Base-by-base conservation (phyloP, 2,329 filamentous ascomycete genomes). In the Calycina herbarum region DNA sequence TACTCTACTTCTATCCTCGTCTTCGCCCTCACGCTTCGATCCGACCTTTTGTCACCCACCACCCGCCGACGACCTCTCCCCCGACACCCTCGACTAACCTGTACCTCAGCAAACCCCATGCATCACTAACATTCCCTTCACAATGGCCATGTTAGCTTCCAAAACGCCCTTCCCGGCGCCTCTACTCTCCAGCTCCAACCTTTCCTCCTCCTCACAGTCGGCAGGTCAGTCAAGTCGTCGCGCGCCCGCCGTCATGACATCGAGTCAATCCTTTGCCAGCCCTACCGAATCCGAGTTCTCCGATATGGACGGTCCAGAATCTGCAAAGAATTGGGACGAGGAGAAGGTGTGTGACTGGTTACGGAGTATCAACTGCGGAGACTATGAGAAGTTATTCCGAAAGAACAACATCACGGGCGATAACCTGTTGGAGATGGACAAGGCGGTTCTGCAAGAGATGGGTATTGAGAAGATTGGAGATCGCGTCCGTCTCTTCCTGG, bases 381-480 rank as follows among this genome's bases (percentile, higher is more conserved):
- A 98, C 76, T 98, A 99, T 79, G 93, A 97, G 76, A 89, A 91
- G 74, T 79, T 97, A 31, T 97, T 97, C 79, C 80, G 91, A 79
- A 89, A 89, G 76, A 97, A 99, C 78, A 92, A 98, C 78, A 97
- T 99, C 82, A 99, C 95, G 76, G 95, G 95, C 74, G 93, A 97
- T 80, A 97, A 96, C 76, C 83, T 99, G 57, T 85, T 99, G 72
- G 95, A 99, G 79, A 94, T 97, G 84, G 95, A 99, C 79, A 96
- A 97, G 82, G 90, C 93, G 64, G 93, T 96, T 51, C 84, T 99
- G 69, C 96, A 97, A 78, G 95, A 99, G 78, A 96, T 99, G 87
- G 95, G 95, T 56, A 94, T 99, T 72, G 96, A 97, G 72, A 99
- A 98, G 79, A 92, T 99, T 70, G 95, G 95, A 69, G 95, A 99